Percentiles rank a stretch among this genome's conserved stretches.
These are phyloP conservation scores for Deuterostichococcus epilithicus DNA, from an alignment of 139 green algal species.

Conservation along the genomic window DNA sequence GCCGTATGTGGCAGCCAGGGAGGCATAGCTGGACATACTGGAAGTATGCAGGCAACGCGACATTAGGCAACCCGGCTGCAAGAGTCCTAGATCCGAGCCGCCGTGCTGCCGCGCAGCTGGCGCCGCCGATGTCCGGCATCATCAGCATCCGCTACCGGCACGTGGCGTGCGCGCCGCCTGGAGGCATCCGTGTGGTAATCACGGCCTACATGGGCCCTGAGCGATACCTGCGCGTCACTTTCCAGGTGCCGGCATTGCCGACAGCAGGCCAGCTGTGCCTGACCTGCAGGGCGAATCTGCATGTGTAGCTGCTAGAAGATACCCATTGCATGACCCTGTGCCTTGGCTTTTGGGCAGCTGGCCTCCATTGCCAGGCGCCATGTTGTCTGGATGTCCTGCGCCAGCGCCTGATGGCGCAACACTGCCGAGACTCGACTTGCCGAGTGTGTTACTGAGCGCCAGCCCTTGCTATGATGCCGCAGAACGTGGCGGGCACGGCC, in stretches of 20 bases:
- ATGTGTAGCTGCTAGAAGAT: too few species aligned
- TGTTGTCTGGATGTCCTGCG: too few species aligned
- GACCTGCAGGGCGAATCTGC: too few species aligned
- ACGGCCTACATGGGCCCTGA: constrained; percentile 30
- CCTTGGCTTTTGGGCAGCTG: too few species aligned
- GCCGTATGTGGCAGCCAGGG: background rate
- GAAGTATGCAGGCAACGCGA: background rate
- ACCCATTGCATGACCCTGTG: too few species aligned
- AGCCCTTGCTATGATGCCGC: background rate
- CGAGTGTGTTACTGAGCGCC: too few species aligned
- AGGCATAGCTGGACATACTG: background rate
- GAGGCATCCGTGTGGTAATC: constrained; percentile 25
- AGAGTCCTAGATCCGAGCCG: too few species aligned
- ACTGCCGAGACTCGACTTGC: too few species aligned
- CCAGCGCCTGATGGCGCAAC: too few species aligned
- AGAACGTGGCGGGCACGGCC: background rate
- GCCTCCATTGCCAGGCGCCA: too few species aligned
- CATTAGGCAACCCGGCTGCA: background rate
- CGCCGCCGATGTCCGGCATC: constrained; percentile 15
- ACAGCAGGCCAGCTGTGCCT: too few species aligned
- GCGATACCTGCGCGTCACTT: constrained; percentile 13
- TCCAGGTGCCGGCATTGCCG: background rate
- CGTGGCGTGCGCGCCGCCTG: constrained; percentile 32
- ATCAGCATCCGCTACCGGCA: constrained; percentile 29
- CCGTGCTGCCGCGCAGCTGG: constrained; percentile 12